Evolutionary conservation across 768 basidiomycete species (phyloP).

Genomic region (Coprinopsis marcescibilis): DNA sequence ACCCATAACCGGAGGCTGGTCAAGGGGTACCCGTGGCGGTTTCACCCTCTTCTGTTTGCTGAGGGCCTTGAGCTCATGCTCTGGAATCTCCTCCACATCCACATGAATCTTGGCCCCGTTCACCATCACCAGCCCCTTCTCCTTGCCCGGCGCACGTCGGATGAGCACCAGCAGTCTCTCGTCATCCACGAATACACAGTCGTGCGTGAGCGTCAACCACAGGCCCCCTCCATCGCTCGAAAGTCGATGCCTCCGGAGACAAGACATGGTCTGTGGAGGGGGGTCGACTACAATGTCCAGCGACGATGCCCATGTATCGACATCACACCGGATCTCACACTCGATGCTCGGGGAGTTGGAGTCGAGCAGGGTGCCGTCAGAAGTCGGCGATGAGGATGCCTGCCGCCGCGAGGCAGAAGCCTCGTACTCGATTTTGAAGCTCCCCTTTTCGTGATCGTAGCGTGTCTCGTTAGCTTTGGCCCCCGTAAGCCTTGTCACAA

Average conservation of each 20-base stretch:
- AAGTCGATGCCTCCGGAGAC: constrained; percentile 80
- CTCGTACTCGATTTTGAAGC: constrained; percentile 83
- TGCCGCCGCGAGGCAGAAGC: constrained; percentile 46
- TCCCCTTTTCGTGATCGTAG: constrained; percentile 84
- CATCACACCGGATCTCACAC: constrained; percentile 87
- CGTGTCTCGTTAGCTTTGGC: constrained; percentile 68
- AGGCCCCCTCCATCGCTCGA: constrained; percentile 86
- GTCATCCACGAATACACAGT: constrained; percentile 68
- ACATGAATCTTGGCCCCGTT: constrained; percentile 83
- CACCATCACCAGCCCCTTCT: constrained; percentile 79
- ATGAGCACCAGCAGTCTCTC: constrained; percentile 74
- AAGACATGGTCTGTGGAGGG: constrained; percentile 77
- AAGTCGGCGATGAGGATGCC: no score
- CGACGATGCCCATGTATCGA: constrained; percentile 81
- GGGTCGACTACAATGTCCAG: constrained; percentile 91
- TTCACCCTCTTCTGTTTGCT: constrained; percentile 82
- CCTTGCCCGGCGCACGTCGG: constrained; percentile 67
- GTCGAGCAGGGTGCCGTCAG: constrained; percentile 21
- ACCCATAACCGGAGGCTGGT: constrained; percentile 82
- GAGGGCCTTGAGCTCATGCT: constrained; percentile 78
- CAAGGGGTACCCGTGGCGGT: constrained; percentile 81
- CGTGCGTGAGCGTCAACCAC: constrained; percentile 91
- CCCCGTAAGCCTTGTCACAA: constrained; percentile 77
- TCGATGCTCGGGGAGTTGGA: constrained; percentile 55
- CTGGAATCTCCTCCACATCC: constrained; percentile 84